phyloP scores from a whole-genome alignment of 139 green algal genomes.

The Nannochloris sp. region DNA sequence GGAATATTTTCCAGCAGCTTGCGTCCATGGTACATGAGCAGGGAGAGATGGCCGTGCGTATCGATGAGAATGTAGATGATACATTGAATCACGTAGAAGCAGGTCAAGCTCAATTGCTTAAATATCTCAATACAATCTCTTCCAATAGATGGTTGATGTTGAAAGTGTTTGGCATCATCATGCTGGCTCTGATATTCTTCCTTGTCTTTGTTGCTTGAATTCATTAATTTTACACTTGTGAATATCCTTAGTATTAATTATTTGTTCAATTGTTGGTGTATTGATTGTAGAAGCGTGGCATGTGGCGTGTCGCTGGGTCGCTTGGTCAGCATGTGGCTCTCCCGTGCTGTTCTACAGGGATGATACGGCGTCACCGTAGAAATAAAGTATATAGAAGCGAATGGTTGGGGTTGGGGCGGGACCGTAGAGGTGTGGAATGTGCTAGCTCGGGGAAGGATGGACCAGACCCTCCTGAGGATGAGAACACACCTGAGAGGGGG shows the following conservation, averaged over 20 bases:
- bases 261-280: no score
- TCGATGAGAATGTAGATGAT: slow-evolving; percentile 97
- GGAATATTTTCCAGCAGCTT: slow-evolving; percentile 96
- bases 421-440: no score
- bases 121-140: slow-evolving; percentile 89
- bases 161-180: slow-evolving; percentile 72
- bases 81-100: slow-evolving; percentile 88
- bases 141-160: slow-evolving; percentile 86
- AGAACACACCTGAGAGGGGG: no score
- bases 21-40: slow-evolving; percentile 83
- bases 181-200: slow-evolving; percentile 74
- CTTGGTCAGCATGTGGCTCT: no score
- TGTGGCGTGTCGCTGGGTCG: no score
- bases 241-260: background rate
- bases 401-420: no score
- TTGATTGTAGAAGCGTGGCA: no score
- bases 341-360: no score
- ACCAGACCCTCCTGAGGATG: no score
- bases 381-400: no score
- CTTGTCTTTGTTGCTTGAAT: slow-evolving; percentile 62
- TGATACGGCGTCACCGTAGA: no score
- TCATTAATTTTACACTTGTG: background rate
- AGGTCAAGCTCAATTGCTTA: slow-evolving; percentile 90
- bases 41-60: slow-evolving; percentile 88
- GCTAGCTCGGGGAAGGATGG: no score